A percentile compares a stretch with the other conserved stretches of the same genome.
Evolutionary conservation across 208 protist genomes (phyloP).

Genomic region (Kentomonas sorsogonicus): DNA sequence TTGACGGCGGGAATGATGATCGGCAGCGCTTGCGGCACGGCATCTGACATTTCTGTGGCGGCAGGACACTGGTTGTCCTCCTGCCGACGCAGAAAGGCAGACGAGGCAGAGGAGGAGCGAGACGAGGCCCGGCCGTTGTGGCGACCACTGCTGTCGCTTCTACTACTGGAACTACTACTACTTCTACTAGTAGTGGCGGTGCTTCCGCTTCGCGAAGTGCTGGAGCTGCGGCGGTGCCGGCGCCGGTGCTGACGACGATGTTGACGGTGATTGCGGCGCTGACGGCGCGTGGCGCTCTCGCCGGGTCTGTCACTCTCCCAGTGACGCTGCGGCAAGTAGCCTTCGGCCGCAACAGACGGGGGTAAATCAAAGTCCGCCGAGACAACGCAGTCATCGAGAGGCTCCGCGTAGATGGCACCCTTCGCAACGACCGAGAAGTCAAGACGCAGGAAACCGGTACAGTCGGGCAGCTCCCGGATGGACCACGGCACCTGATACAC

Average conservation of each 20-base stretch:
- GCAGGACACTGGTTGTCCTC: not conserved
- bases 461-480: conserved; percentile 58
- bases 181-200: not conserved
- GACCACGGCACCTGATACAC: conserved; percentile 52
- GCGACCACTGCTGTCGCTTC: no score
- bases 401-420: conserved; percentile 55
- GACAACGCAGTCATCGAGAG: conserved; percentile 75
- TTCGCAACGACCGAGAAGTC: conserved; percentile 48
- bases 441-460: conserved; percentile 45
- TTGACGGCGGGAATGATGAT: conserved; percentile 39
- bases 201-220: not conserved
- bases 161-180: no score
- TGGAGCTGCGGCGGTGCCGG: not conserved
- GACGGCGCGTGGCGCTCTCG: no score
- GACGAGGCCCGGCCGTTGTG: no score
- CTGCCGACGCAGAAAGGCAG: not conserved
- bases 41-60: not conserved
- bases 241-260: not conserved
- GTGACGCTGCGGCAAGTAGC: not conserved
- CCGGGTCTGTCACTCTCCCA: not conserved
- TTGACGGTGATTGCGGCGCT: no score
- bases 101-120: not conserved
- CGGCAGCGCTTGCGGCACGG: conserved; percentile 1
- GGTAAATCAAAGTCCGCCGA: no score
- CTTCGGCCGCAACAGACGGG: no score